Evolutionary conservation across 2,329 filamentous ascomycete genomes (phyloP).

Genomic region (Fusarium sp.): DNA sequence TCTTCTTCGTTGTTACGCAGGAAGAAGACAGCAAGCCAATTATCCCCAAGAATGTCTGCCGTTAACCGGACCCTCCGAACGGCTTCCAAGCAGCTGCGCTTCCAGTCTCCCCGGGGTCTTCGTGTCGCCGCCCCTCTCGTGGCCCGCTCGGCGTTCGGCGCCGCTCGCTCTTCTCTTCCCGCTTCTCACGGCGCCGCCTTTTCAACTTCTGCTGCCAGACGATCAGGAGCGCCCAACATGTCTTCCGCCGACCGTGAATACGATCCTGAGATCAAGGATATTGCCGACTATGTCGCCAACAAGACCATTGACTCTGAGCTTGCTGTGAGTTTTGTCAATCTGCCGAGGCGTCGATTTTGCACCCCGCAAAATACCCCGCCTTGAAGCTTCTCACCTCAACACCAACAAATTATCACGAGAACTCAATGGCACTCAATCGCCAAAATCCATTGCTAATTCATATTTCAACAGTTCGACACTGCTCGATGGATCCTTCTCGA

Average conservation of each 20-base stretch:
- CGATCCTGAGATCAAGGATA: slow-evolving; percentile 94
- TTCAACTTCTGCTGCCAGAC: slow-evolving; percentile 61
- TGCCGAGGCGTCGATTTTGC: slow-evolving; percentile 17
- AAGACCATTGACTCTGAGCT: slow-evolving; percentile 91
- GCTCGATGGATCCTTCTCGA: slow-evolving; percentile 97
- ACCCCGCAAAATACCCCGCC: slow-evolving; percentile 42
- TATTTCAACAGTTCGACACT: slow-evolving; percentile 79
- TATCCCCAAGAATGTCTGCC: slow-evolving; percentile 59
- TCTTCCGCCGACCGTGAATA: slow-evolving; percentile 71
- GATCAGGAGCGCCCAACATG: slow-evolving; percentile 63
- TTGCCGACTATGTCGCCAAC: slow-evolving; percentile 94
- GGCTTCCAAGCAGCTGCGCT: slow-evolving; percentile 65
- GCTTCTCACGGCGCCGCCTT: slow-evolving; percentile 56
- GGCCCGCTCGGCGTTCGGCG: slow-evolving; percentile 49
- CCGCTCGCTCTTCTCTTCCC: slow-evolving; percentile 51
- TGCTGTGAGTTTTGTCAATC: slow-evolving; percentile 72
- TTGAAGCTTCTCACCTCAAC: slow-evolving; percentile 10
- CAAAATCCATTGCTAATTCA: slow-evolving; percentile 13
- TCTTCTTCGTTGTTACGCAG: slow-evolving; percentile 24
- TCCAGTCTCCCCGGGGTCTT: slow-evolving; percentile 54
- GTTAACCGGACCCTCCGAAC: slow-evolving; percentile 66
- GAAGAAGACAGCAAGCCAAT: slow-evolving; percentile 19
- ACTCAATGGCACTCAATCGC: background rate
- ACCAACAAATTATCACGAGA: slow-evolving; percentile 18
- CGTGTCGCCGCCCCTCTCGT: slow-evolving; percentile 53